A percentile compares a stretch with the other conserved stretches of the same genome.
phyloP scores from a whole-genome alignment of 2,329 filamentous ascomycete species.

The Byssochlamys sp. region DNA sequence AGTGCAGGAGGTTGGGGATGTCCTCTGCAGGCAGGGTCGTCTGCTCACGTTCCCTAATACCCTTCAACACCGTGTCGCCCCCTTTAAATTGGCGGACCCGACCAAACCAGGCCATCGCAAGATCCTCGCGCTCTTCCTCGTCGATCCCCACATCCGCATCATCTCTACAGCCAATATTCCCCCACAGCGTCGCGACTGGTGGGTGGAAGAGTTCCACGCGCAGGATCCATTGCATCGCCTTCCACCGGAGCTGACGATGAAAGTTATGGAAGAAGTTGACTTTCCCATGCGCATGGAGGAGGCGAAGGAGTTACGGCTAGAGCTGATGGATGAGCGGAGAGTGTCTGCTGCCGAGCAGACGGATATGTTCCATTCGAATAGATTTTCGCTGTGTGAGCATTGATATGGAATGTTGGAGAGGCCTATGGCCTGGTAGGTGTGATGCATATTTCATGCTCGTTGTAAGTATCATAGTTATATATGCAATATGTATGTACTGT shows the following conservation, averaged over 20 bases:
- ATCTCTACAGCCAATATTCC: slow-evolving; percentile 18
- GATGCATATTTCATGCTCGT: neutral
- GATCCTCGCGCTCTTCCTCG: slow-evolving; percentile 17
- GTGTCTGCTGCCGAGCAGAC: slow-evolving; percentile 4
- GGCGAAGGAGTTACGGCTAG: slow-evolving; percentile 27
- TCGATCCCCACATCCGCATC: slow-evolving; percentile 15
- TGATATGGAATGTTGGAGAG: neutral
- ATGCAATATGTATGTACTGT: too few species aligned
- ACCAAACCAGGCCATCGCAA: slow-evolving; percentile 16
- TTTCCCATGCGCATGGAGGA: slow-evolving; percentile 25
- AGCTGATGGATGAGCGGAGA: slow-evolving; percentile 33
- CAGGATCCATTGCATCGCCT: neutral
- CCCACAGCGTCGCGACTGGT: slow-evolving; percentile 9
- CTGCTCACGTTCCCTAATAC: slow-evolving; percentile 13
- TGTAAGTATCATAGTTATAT: neutral
- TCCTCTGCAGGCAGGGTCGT: slow-evolving; percentile 9
- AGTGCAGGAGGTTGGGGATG: slow-evolving; percentile 8
- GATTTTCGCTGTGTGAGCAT: neutral
- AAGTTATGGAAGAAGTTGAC: slow-evolving; percentile 17
- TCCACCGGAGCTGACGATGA: slow-evolving; percentile 17
- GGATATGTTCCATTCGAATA: slow-evolving; percentile 1
- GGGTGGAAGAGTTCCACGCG: neutral
- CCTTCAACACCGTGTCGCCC: slow-evolving; percentile 14
- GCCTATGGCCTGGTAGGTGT: neutral
- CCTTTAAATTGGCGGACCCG: slow-evolving; percentile 12